Base-by-base conservation (phyloP, 768 basidiomycete species). In the Mycena kentingensis region DNA sequence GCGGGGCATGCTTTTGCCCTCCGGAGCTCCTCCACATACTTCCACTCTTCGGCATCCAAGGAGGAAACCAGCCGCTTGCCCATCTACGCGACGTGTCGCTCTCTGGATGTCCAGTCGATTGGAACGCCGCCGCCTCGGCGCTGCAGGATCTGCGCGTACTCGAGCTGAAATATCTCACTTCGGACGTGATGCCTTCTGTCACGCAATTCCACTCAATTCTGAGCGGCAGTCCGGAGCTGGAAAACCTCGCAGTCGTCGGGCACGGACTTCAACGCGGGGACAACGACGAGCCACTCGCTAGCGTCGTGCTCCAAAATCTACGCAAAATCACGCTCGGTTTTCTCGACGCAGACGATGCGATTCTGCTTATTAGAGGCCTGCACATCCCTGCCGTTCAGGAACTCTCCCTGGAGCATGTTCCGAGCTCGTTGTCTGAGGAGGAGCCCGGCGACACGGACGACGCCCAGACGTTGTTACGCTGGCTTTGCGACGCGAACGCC, bases 81-180 rank as follows among this genome's bases (percentile, higher is more conserved):
- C 56, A 57, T 19, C 67, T 85, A 21, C 69, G 69, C 4, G 61
- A 70, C 13, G 67, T 85, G 6, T 70, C 74, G 1, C 67, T 85
- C 5, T 73, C 77, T 2, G 84, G 84, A 0, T 82, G 83, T 15
- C 84, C 84, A 57, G 63, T 84, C 42, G 74, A 82, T 46, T 85
- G 84, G 83, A 18, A 32, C 12, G 37, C 52, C 3, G 39, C 66
- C 2, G 58, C 46, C 12, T 73, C 74, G 6, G 60, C 71, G 8
- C 65, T 83, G 43, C 61, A 58, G 5, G 72, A 74, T 51, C 74
- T 85, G 12, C 67, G 67, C 18, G 69, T 66, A 24, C 67, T 85
- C 27, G 77, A 82, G 57, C 67, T 85, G 59, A 80, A 75, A 55
- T 85, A 81, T 56, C 81, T 82, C 15, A 75, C 84, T 1, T 69